These are phyloP conservation scores for Pythium diclinum DNA, from an alignment of 352 stramenopile genomes.

Conservation along the genomic window DNA sequence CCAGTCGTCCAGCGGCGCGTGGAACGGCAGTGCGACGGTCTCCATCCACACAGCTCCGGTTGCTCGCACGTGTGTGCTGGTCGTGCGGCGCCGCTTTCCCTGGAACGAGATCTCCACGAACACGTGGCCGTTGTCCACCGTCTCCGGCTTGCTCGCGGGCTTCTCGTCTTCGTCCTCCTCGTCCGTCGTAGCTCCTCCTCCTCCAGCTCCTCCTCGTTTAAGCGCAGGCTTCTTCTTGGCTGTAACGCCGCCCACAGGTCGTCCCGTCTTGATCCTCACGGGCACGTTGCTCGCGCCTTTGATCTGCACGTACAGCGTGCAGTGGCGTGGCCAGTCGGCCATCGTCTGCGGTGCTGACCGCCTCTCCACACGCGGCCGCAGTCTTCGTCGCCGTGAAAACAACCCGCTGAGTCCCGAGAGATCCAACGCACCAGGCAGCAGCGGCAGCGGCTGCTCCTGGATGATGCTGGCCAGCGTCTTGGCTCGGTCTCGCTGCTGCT, in stretches of 20 bases:
- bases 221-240: conserved; percentile 7
- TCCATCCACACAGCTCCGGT: conserved; percentile 90
- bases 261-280: conserved; percentile 31
- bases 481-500: conserved; percentile 14
- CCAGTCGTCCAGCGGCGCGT: conserved; percentile 77
- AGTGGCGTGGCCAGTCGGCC: conserved; percentile 61
- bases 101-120: conserved; percentile 87
- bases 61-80: conserved; percentile 25
- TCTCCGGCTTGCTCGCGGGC: background rate
- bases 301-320: conserved; percentile 81
- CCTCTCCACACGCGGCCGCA: conserved; percentile 44
- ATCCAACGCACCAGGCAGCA: conserved; percentile 68
- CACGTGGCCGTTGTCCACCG: conserved; percentile 32
- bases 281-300: conserved; percentile 76
- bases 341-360: conserved; percentile 24
- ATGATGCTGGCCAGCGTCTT: conserved; percentile 66
- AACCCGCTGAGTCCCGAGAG: conserved; percentile 50
- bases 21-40: conserved; percentile 87
- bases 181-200: conserved; percentile 1
- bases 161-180: conserved; percentile 21
- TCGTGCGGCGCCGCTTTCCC: conserved; percentile 65
- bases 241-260: background rate
- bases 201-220: conserved; percentile 2
- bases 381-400: conserved; percentile 48
- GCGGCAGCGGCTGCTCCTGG: conserved; percentile 79